Conservation (phyloP, 139 green algal genomes). For the Coelastrella sp. region DNA sequence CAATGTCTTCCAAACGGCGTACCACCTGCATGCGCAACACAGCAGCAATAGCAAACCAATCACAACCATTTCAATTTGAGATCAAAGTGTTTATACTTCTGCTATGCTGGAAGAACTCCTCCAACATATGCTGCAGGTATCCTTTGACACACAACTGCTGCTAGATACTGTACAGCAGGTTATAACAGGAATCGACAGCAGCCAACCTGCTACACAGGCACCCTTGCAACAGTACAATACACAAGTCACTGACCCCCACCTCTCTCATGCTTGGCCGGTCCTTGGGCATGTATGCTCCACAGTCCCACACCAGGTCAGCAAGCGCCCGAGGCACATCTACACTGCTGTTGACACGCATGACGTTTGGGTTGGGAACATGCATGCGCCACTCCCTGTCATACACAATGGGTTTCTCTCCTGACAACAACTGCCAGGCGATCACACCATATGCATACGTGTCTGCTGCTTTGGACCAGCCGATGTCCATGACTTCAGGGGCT, state of each 20-base stretch:
- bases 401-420: slow-evolving; percentile 40
- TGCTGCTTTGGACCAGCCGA: slow-evolving; percentile 39
- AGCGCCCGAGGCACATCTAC: neutral
- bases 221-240: too few species aligned
- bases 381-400: slow-evolving; percentile 49
- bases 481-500: slow-evolving; percentile 39
- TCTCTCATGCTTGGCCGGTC: slow-evolving; percentile 38
- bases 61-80: too few species aligned
- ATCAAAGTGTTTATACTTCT: too few species aligned
- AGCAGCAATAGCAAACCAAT: too few species aligned
- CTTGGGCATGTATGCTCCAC: slow-evolving; percentile 10
- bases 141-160: too few species aligned
- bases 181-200: too few species aligned
- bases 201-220: too few species aligned
- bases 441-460: slow-evolving; percentile 42
- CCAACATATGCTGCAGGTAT: too few species aligned
- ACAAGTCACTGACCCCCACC: neutral
- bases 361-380: slow-evolving; percentile 39
- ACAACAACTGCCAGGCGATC: slow-evolving; percentile 44
- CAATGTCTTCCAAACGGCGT: slow-evolving; percentile 17
- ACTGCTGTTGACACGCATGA: neutral
- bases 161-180: too few species aligned
- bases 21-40: slow-evolving; percentile 34
- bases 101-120: too few species aligned
- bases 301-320: slow-evolving; percentile 21